Evolutionary conservation across 768 basidiomycete genomes (phyloP), one percentile per base, ranked within the genome.

Genomic region (Phanerodontia chrysosporium): DNA sequence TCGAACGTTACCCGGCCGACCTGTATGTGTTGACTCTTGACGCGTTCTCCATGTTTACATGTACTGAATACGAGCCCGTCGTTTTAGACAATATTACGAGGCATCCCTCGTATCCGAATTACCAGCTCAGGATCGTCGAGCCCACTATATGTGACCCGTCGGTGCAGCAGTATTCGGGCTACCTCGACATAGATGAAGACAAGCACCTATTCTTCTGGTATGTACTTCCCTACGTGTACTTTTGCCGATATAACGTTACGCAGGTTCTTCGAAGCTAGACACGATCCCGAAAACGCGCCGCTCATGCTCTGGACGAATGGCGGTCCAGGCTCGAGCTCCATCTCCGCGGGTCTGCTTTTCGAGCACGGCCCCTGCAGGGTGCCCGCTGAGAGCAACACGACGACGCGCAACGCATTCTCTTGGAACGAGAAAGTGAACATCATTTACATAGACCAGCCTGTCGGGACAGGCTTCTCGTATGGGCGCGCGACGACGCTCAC

Each of bases 61-160:
- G 16, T 45, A 18, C 45, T 18, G 45, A 24, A n/a, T 18, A 18
- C 6, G 8, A 45, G n/a, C n/a, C n/a, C n/a, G n/a, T n/a, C 22
- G 45, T 45, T 24, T 8, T 7, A 45, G 45, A 8, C n/a, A 45
- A 45, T 45, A 8, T n/a, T n/a, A 7, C 45, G 8, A 45, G 32
- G 14, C 45, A 45, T 18, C 18, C 16, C n/a, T 24, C 45, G 24
- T 28, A 6, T 22, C 78, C 85, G 39, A 63, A 73, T 13, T 78
- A 90, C 69, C 75, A 79, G 59, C 76, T 92, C 14, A 78, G 89
- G 60, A 65, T 90, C 10, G 83, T 82, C 0, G 80, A 86, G 63
- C 87, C 92, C 7, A 77, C 80, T 28, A 73, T 95, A 6, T 95
- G 93, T 64, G 93, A 96, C 63, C 70, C 87, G 0, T 73, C 80